A percentile compares a stretch with the other conserved stretches of the same genome.
Conservation (phyloP, 305 asterid genomes). For the Caryopteris hybrid region DNA sequence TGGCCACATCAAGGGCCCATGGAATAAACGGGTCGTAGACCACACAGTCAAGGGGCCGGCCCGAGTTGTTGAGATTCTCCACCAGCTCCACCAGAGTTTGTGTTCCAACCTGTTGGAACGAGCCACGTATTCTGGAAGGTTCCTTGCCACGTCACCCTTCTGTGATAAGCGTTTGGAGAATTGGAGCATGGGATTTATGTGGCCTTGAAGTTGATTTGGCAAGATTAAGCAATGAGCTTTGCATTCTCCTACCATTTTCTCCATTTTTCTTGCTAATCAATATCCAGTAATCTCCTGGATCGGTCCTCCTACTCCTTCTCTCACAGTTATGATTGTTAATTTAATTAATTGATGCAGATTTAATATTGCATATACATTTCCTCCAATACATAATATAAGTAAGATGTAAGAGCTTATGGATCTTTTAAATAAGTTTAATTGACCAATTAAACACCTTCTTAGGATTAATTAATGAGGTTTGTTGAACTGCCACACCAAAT, state of each 20-base stretch:
- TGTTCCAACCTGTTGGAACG: background rate
- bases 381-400: too few species aligned
- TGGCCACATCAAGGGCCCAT: conserved; percentile 26
- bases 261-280: conserved; percentile 14
- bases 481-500: background rate
- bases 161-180: conserved; percentile 38
- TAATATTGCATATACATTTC: too few species aligned
- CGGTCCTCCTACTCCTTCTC: too few species aligned
- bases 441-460: too few species aligned
- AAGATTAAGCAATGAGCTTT: conserved; percentile 31
- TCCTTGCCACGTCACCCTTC: background rate
- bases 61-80: background rate
- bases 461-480: background rate
- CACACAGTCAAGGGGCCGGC: conserved; percentile 19
- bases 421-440: too few species aligned
- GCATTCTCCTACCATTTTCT: background rate
- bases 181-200: conserved; percentile 46
- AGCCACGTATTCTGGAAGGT: background rate
- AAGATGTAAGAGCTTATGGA: too few species aligned
- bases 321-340: too few species aligned
- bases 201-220: conserved; percentile 46
- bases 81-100: conserved; percentile 2
- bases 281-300: too few species aligned
- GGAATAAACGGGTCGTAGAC: conserved; percentile 23
- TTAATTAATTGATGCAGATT: too few species aligned